Evolutionary conservation across 2,329 filamentous ascomycete species (phyloP), one percentile per base, ranked within the genome.

Genomic region (Exophiala dermatitidis): DNA sequence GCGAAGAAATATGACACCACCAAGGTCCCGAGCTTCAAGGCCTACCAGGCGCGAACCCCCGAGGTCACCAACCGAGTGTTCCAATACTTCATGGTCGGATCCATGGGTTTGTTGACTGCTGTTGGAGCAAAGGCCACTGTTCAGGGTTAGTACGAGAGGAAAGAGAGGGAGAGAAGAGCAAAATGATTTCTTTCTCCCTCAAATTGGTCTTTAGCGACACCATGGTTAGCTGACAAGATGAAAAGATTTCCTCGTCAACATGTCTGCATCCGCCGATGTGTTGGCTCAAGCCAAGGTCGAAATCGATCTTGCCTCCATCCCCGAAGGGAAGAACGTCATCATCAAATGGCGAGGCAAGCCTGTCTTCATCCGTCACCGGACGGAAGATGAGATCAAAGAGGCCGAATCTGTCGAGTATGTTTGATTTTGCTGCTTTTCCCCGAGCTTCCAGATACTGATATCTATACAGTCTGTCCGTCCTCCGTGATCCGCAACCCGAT

Each of bases 281-380:
- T 77, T 98, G 76, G 93, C 94, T 71, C 94, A 96, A 84, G 93
- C 93, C 74, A 98, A 98, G 85, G 93, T 98, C 66, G 93, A 98
- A 79, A 86, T 98, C 66, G 89, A 95, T 74, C 86, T 98, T 64
- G 79, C 79, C 67, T 74, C 88, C 62, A 97, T 98, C 67, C 93
- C 93, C 60, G 91, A 97, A 80, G 93, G 93, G 82, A 98, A 97
- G 87, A 98, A 98, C 79, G 93, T 98, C 72, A 94, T 98, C 74
- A 95, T 98, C 81, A 98, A 98, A 80, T 98, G 93, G 93, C 88
- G 93, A 80, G 93, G 93, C 73, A 98, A 98, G 87, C 93, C 93
- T 73, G 90, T 98, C 73, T 98, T 98, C 81, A 90, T 98, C 83
- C 90, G 93, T 74, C 93, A 98, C 85, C 89, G 93, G 70, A 98